phyloP scores from a whole-genome alignment of 2,329 filamentous ascomycete species.

The Alternaria postmessia region DNA sequence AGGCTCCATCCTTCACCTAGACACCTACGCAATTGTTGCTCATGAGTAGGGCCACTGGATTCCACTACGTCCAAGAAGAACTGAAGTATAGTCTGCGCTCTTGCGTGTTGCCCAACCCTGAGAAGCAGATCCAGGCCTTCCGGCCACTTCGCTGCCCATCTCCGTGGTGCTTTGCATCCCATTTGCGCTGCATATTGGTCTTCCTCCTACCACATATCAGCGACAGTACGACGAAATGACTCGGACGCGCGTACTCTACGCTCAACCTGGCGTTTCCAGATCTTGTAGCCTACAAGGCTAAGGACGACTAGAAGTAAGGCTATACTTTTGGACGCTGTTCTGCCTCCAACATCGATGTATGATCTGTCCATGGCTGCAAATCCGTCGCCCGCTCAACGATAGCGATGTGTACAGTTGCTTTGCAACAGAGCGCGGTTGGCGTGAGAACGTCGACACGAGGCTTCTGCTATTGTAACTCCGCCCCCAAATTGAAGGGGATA shows the following conservation, averaged over 20 bases:
- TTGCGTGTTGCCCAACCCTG: conserved; percentile 17
- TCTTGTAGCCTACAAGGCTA: neutral
- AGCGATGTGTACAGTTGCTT: too few species aligned
- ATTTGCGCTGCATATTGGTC: conserved; percentile 6
- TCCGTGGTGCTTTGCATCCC: conserved; percentile 11
- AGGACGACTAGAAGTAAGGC: neutral
- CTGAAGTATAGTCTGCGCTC: conserved; percentile 23
- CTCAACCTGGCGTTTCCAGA: neutral
- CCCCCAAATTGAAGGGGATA: too few species aligned
- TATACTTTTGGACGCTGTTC: neutral
- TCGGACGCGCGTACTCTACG: neutral
- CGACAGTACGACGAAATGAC: too few species aligned
- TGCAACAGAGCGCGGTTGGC: too few species aligned
- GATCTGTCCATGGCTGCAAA: too few species aligned
- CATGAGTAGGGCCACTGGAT: conserved; percentile 33
- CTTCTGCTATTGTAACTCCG: too few species aligned
- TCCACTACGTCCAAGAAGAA: conserved; percentile 41
- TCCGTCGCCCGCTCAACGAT: too few species aligned
- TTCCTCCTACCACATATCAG: conserved; percentile 2
- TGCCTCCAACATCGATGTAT: neutral
- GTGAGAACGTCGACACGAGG: too few species aligned
- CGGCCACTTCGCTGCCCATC: conserved; percentile 19
- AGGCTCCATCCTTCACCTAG: neutral
- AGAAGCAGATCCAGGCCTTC: conserved; percentile 22
- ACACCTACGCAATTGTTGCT: conserved; percentile 12